Conservation (phyloP, 768 basidiomycete genomes). For the Trametes cinnabarina region DNA sequence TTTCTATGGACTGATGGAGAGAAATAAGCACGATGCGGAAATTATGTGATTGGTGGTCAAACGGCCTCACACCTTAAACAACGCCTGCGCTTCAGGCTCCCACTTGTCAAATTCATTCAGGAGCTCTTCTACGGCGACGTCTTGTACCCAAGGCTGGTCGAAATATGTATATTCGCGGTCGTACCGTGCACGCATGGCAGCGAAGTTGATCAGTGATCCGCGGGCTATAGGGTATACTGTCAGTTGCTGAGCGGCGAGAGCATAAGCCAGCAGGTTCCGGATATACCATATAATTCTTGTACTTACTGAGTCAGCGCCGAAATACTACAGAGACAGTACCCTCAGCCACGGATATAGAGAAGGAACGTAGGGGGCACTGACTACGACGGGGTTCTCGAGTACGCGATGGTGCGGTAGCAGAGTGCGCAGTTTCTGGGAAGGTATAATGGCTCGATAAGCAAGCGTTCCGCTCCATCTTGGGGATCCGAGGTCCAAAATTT, state of each 20-base stretch:
- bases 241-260: constrained; percentile 44
- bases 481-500: constrained; percentile 40
- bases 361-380: not conserved
- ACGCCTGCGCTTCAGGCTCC: constrained; percentile 57
- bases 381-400: constrained; percentile 22
- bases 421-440: constrained; percentile 31
- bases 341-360: not conserved
- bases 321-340: constrained; percentile 43
- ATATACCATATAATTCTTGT: constrained; percentile 32
- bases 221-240: constrained; percentile 61
- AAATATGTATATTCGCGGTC: constrained; percentile 52
- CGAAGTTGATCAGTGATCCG: constrained; percentile 61
- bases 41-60: not conserved
- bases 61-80: constrained; percentile 45
- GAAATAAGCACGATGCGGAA: not conserved
- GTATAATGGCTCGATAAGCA: constrained; percentile 61
- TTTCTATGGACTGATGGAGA: constrained; percentile 47
- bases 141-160: constrained; percentile 50
- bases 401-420: constrained; percentile 21
- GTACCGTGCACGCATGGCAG: constrained; percentile 50
- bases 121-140: constrained; percentile 45
- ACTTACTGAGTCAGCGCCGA: constrained; percentile 39
- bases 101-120: constrained; percentile 45
- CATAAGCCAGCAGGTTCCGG: constrained; percentile 25
- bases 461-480: constrained; percentile 59